Conservation (phyloP, 2,329 filamentous ascomycete genomes). For the Alternaria viburni region DNA sequence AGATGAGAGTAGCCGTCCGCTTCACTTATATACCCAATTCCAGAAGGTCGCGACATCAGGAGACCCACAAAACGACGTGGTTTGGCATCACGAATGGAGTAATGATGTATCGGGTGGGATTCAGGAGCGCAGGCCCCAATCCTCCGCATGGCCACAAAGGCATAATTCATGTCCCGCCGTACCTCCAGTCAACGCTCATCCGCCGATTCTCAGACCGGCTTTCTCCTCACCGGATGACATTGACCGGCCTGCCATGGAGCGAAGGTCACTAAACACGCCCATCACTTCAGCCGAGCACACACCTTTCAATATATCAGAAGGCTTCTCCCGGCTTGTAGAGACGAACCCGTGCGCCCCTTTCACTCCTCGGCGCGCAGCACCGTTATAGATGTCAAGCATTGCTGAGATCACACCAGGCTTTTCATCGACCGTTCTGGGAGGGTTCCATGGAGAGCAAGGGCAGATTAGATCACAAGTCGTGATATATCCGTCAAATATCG, state of each 20-base stretch:
- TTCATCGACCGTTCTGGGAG: neutral
- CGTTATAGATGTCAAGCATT: neutral
- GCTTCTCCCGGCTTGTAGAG: neutral
- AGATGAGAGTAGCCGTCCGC: neutral
- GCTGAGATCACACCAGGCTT: neutral
- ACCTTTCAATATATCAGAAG: neutral
- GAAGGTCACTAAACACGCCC: neutral
- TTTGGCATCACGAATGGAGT: neutral
- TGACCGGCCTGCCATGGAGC: neutral
- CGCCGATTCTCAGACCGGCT: slow-evolving; percentile 12
- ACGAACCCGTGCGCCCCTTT: neutral
- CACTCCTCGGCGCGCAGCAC: neutral
- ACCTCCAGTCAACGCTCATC: slow-evolving; percentile 8
- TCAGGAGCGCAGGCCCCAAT: neutral
- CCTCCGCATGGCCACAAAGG: slow-evolving; percentile 5
- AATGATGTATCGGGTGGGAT: no score
- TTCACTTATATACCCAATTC: neutral
- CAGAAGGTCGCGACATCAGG: neutral
- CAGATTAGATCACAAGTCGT: neutral
- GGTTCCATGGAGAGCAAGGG: neutral
- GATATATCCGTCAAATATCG: neutral
- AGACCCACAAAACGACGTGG: neutral
- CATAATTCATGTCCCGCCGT: slow-evolving; percentile 30
- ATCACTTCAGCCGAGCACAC: neutral
- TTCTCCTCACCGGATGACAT: slow-evolving; percentile 16